Base-by-base conservation (phyloP, 371 early-diverging fungal species). In the Zychaea mexicana region DNA sequence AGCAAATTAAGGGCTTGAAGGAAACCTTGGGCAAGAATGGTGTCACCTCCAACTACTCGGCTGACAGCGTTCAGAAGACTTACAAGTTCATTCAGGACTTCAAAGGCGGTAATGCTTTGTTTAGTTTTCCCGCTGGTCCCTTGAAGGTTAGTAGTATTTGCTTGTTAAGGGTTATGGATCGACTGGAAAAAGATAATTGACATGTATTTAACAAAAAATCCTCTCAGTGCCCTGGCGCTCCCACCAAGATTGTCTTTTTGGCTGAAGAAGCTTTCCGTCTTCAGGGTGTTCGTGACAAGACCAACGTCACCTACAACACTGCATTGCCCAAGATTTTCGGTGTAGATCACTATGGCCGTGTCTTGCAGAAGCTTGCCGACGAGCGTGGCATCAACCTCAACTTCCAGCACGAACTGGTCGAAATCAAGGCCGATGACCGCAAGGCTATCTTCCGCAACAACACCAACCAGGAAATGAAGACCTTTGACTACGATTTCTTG, bases 151-250 rank as follows among this genome's bases (percentile, higher is more conserved):
- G n/a, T n/a, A n/a, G n/a, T n/a, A n/a, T n/a, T n/a, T 71, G 79
- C 77, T 70, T 60, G n/a, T n/a, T n/a, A n/a, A n/a, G n/a, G n/a
- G n/a, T n/a, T n/a, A n/a, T n/a, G n/a, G n/a, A n/a, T n/a, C n/a
- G n/a, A n/a, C n/a, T n/a, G n/a, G n/a, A n/a, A n/a, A n/a, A n/a
- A n/a, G n/a, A n/a, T n/a, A n/a, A n/a, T n/a, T n/a, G n/a, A n/a
- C n/a, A n/a, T n/a, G n/a, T n/a, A n/a, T n/a, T n/a, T n/a, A n/a
- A n/a, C n/a, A n/a, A n/a, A n/a, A n/a, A n/a, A n/a, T n/a, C n/a
- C n/a, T n/a, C n/a, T n/a, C n/a, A n/a, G 78, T 95, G 96, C 64
- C 93, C 95, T 10, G 96, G 96, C 53, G 96, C 95, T 0, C 95
- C 96, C 33, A 93, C 93, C 71, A 95, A 95, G 83, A 94, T 95